Evolutionary conservation across 2,329 filamentous ascomycete species (phyloP).

Genomic region (Byssochlamys sp.): DNA sequence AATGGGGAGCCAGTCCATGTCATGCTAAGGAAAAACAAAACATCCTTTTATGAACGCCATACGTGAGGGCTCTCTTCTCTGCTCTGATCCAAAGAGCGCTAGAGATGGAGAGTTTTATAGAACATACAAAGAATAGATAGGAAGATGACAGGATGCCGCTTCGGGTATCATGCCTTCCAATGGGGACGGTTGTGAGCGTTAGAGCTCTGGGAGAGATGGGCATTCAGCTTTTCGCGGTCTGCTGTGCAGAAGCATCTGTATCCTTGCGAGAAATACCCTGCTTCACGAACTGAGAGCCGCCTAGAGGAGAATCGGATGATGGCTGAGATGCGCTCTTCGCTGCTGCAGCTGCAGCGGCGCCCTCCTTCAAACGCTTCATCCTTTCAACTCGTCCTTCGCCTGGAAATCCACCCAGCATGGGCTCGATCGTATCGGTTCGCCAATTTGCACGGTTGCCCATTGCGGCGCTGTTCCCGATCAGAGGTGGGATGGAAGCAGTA

Average conservation of each 20-base stretch:
- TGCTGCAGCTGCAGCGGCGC: conserved; percentile 15
- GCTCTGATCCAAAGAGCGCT: not conserved
- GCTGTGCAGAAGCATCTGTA: not conserved
- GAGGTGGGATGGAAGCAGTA: conserved; percentile 17
- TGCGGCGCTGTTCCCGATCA: conserved; percentile 15
- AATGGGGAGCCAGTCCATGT: not conserved
- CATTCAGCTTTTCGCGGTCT: not conserved
- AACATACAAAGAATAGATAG: not conserved
- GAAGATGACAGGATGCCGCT: not conserved
- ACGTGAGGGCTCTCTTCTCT: not conserved
- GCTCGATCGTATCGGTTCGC: conserved; percentile 36
- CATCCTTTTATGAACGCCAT: not conserved
- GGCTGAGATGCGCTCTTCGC: not conserved
- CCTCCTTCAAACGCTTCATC: conserved; percentile 27
- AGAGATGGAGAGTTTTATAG: not conserved
- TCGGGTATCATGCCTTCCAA: not conserved
- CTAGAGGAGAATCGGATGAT: not conserved
- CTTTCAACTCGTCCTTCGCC: conserved; percentile 30
- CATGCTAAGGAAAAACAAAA: not conserved
- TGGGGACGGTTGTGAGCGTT: not conserved
- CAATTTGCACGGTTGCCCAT: conserved; percentile 27
- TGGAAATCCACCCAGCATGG: conserved; percentile 28
- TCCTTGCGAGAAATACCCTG: not conserved
- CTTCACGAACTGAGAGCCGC: not conserved
- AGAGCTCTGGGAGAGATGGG: not conserved